Base-by-base conservation (phyloP, 805 yeast species). In the Starmerella etchellsii region DNA sequence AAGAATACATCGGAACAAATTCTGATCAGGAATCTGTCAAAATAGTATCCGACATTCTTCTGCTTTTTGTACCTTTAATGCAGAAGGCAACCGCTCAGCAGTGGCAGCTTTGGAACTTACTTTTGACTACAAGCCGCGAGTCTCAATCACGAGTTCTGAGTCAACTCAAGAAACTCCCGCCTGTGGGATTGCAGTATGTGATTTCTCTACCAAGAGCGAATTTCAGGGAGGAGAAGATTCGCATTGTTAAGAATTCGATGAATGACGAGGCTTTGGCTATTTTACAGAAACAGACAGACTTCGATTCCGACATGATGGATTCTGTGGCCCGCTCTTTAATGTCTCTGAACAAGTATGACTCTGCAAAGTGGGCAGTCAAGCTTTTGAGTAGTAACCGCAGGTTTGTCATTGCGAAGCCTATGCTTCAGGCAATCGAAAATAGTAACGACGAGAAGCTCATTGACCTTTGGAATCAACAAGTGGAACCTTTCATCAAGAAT, bases 401-500 rank as follows among this genome's bases (percentile, higher is more conserved):
- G 2, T 42, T 45, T 11, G 40, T 45, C 2, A 22, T 45, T 2
- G 44, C 46, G 9, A 45, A 42, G 29, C 40, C 39, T 10, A 18
- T 42, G 2, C 35, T 45, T 1, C 19, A 18, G 6, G 36, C 23
- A 11, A 40, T 45, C n/a, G 37, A 27, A 1, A 34, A 39, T 18
- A 22, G 37, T 8, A 40, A 29, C 14, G 19, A 26, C 18, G 6
- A 31, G 6, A 30, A 36, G 7, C 33, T 42, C n/a, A 30, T 47
- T n/a, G 35, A 37, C 2, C n/a, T 48, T 14, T 48, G 52, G 52
- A 48, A 48, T 33, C 4, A 14, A 2, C 30, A 33, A 7, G 33
- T 48, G 2, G 37, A 16, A 4, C 37, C 42, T 2, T 6, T 14
- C 19, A 30, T 42, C 15, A 6, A 34, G 3, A 15, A 20, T 11